Evolutionary conservation across 805 yeast genomes (phyloP).

Genomic region (Saccharomyces mikatae): DNA sequence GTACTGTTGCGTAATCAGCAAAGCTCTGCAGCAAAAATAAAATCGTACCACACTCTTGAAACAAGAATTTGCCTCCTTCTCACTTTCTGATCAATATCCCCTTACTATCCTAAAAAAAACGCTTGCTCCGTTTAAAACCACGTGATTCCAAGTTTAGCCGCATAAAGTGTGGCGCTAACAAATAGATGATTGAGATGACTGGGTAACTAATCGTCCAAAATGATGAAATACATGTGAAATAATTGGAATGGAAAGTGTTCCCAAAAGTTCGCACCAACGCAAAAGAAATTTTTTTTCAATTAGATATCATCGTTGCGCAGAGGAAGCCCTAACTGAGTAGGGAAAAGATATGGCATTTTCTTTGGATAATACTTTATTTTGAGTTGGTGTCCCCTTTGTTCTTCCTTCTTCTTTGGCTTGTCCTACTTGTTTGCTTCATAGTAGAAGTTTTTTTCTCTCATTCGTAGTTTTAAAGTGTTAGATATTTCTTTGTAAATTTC

Average conservation of each 20-base stretch:
- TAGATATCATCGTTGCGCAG: background rate
- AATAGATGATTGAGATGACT: too few species aligned
- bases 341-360: background rate
- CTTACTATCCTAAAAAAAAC: background rate
- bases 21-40: background rate
- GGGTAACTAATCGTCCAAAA: background rate
- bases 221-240: background rate
- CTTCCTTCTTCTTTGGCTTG: background rate
- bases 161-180: background rate
- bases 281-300: conserved; percentile 2
- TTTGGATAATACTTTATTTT: background rate
- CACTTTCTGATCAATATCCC: background rate
- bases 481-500: background rate
- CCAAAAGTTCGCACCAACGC: conserved; percentile 7
- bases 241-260: conserved; percentile 3
- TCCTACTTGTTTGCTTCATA: background rate
- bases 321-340: background rate
- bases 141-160: background rate
- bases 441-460: background rate
- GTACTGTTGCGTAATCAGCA: background rate
- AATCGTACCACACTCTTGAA: background rate
- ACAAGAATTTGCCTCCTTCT: background rate
- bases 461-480: background rate
- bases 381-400: background rate
- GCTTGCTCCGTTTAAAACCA: background rate